Evolutionary conservation across 352 stramenopile species (phyloP).

Genomic region (Globisporangium paroecandrum): DNA sequence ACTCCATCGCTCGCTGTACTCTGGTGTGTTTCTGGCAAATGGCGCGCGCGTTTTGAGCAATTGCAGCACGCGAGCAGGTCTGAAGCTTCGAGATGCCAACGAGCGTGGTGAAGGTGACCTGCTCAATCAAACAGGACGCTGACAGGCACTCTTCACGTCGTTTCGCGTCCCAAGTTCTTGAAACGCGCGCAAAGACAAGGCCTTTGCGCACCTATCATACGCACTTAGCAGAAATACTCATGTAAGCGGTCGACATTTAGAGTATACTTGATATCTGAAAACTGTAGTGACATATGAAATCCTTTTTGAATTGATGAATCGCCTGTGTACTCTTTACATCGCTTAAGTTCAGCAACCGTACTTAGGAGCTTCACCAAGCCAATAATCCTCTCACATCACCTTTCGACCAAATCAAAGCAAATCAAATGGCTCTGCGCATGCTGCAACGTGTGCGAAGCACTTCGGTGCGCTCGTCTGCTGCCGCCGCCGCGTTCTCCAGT

Average conservation of each 20-base stretch:
- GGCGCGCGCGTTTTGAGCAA: too few relatives aligned
- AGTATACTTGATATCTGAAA: too few relatives aligned
- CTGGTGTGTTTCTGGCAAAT: too few relatives aligned
- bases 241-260: too few relatives aligned
- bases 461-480: not conserved
- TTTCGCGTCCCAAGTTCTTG: slow-evolving; percentile 17
- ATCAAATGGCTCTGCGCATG: slow-evolving; percentile 31
- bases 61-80: not conserved
- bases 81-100: not conserved
- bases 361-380: too few relatives aligned
- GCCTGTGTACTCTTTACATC: too few relatives aligned
- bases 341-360: too few relatives aligned
- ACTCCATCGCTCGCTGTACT: slow-evolving; percentile 22
- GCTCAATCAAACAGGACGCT: not conserved
- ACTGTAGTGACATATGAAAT: too few relatives aligned
- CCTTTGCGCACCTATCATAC: too few relatives aligned
- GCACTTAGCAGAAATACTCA: too few relatives aligned
- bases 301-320: too few relatives aligned
- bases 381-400: not conserved
- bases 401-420: not conserved
- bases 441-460: slow-evolving; percentile 25
- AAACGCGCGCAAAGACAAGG: not conserved
- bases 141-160: slow-evolving; percentile 18
- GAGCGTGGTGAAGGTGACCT: not conserved
- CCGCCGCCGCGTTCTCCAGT: slow-evolving; percentile 25